Conservation (phyloP, 2,329 filamentous ascomycete genomes). For the Cytospora schulzeri region DNA sequence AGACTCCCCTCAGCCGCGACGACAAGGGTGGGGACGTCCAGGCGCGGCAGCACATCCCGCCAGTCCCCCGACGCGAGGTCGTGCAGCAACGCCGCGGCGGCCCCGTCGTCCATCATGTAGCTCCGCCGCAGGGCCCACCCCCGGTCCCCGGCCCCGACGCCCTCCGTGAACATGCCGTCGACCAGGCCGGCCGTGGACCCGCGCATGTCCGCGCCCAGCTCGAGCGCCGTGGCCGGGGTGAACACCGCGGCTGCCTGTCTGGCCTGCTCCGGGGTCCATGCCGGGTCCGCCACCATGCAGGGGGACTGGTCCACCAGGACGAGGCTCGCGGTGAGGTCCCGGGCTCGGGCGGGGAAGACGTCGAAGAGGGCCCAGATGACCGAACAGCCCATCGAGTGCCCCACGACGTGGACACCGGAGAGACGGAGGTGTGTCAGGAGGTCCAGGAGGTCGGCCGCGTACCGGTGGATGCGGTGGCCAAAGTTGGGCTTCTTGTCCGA, state of each 20-base stretch:
- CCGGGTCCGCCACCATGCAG: constrained; percentile 33
- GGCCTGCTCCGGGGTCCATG: constrained; percentile 34
- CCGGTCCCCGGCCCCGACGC: constrained; percentile 31
- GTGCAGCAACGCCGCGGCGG: constrained; percentile 34
- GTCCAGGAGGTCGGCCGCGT: constrained; percentile 36
- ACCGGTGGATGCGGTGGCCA: constrained; percentile 36
- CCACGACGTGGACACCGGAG: constrained; percentile 36
- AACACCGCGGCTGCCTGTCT: constrained; percentile 32
- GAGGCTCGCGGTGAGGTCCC: constrained; percentile 32
- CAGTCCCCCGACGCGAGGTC: constrained; percentile 36
- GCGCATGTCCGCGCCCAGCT: constrained; percentile 29
- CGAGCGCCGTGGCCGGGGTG: constrained; percentile 27
- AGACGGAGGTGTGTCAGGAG: constrained; percentile 36
- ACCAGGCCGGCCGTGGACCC: constrained; percentile 29
- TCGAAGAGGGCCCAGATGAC: constrained; percentile 40
- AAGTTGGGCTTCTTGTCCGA: constrained; percentile 38
- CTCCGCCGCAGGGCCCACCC: constrained; percentile 33
- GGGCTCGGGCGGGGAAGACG: constrained; percentile 32
- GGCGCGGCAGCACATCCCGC: constrained; percentile 35
- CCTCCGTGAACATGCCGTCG: constrained; percentile 33
- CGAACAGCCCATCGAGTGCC: constrained; percentile 41
- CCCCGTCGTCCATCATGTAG: constrained; percentile 33
- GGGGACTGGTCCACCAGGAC: constrained; percentile 38
- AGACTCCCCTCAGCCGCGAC: constrained; percentile 29
- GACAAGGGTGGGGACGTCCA: constrained; percentile 36